These are phyloP conservation scores for Mycosphaerelloides madeirae DNA, from an alignment of 2,329 filamentous ascomycete genomes.

Conservation along the genomic window DNA sequence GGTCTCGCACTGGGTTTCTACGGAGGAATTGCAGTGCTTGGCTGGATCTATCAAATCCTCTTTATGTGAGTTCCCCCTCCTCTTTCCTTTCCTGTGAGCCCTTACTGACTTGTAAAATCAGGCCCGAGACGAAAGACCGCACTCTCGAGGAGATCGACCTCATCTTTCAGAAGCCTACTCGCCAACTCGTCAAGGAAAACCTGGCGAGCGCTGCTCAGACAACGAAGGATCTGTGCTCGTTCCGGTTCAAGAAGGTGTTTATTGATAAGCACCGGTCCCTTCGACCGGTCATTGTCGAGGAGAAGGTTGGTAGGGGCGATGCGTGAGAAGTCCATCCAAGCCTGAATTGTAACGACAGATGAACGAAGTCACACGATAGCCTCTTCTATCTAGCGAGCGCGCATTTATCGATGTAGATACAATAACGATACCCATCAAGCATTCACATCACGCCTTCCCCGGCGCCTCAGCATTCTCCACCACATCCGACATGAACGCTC, in stretches of 20 bases:
- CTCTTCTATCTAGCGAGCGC: background rate
- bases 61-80: slow-evolving; percentile 51
- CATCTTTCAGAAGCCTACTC: slow-evolving; percentile 60
- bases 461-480: slow-evolving; percentile 37
- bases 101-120: background rate
- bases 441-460: background rate
- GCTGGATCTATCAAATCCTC: slow-evolving; percentile 66
- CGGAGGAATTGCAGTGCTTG: slow-evolving; percentile 65
- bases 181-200: slow-evolving; percentile 59
- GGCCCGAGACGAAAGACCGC: slow-evolving; percentile 55
- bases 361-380: slow-evolving; percentile 1
- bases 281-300: slow-evolving; percentile 14
- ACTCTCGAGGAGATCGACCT: slow-evolving; percentile 68
- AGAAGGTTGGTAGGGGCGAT: slow-evolving; percentile 7
- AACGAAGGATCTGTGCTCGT: slow-evolving; percentile 41
- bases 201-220: slow-evolving; percentile 43
- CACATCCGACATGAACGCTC: slow-evolving; percentile 48
- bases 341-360: no score
- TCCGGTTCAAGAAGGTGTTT: slow-evolving; percentile 48
- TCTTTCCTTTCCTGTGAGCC: slow-evolving; percentile 10
- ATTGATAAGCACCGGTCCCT: slow-evolving; percentile 23
- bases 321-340: slow-evolving; percentile 5
- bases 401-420: background rate
- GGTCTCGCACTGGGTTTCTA: slow-evolving; percentile 68
- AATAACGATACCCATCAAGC: background rate